A percentile compares a stretch with the other conserved stretches of the same genome.
Conservation (phyloP, 2,329 filamentous ascomycete genomes). For the Clarireedia paspali region DNA sequence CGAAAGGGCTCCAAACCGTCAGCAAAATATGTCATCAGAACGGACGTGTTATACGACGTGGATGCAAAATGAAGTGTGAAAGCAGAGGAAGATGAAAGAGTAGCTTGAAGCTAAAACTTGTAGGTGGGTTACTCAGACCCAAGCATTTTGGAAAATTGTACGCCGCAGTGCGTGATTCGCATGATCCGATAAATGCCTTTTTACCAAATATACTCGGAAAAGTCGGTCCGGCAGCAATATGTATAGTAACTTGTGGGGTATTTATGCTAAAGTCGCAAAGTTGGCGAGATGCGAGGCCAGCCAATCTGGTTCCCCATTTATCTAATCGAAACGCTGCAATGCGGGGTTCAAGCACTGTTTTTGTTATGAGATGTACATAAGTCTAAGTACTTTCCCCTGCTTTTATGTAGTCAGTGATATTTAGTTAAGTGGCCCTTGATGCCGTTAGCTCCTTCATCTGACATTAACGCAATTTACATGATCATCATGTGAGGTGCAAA, state of each 20-base stretch:
- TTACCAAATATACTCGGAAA: not conserved
- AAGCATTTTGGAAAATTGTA: no score
- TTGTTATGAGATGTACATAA: not conserved
- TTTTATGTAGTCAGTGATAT: not conserved
- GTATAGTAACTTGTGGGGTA: not conserved
- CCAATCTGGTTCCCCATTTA: not conserved
- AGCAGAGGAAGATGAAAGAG: not conserved
- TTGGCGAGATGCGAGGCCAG: not conserved
- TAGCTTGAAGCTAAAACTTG: not conserved
- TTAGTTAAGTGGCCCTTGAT: not conserved
- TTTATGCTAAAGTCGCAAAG: conserved; percentile 9
- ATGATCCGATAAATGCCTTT: no score
- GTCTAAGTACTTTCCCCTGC: not conserved
- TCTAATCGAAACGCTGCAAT: not conserved
- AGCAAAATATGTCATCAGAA: conserved; percentile 63
- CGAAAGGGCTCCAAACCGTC: conserved; percentile 46
- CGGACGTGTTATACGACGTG: conserved; percentile 64
- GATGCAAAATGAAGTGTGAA: conserved; percentile 10
- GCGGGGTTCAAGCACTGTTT: not conserved
- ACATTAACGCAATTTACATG: not conserved
- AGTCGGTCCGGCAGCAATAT: conserved; percentile 3
- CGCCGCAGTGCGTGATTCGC: no score
- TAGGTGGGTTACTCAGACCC: no score
- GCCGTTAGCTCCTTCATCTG: not conserved
- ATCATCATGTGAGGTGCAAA: not conserved